These are phyloP conservation scores for Fusarium pseudocircinatum DNA, from an alignment of 2,329 filamentous ascomycete species.

Conservation along the genomic window DNA sequence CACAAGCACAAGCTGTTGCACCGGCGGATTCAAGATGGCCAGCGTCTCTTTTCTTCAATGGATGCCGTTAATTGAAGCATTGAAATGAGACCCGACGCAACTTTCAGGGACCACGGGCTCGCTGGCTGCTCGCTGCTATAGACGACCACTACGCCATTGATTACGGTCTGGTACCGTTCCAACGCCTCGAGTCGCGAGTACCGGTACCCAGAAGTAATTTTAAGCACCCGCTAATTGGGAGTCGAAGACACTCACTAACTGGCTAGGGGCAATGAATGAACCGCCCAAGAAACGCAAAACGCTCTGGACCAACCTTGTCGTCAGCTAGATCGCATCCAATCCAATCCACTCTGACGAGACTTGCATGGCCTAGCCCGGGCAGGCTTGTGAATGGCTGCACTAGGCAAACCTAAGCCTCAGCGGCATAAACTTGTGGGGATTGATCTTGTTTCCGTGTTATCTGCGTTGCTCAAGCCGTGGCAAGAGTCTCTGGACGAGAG, in stretches of 20 bases:
- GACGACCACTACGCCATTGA: background rate
- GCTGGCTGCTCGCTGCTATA: background rate
- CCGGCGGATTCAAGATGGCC: constrained; percentile 10
- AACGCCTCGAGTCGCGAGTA: background rate
- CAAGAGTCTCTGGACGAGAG: background rate
- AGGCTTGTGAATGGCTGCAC: constrained; percentile 21
- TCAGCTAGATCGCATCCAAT: constrained; percentile 32
- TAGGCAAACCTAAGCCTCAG: constrained; percentile 21
- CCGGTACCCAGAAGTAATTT: constrained; percentile 14
- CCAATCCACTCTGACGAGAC: constrained; percentile 11
- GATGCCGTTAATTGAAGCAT: background rate
- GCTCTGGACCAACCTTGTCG: constrained; percentile 34
- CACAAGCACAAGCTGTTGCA: constrained; percentile 12
- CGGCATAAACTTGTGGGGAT: constrained; percentile 15
- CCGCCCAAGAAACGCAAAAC: constrained; percentile 19
- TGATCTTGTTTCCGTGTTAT: constrained; percentile 39
- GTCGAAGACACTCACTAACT: background rate
- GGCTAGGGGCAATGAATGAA: constrained; percentile 1
- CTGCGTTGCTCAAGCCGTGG: constrained; percentile 13
- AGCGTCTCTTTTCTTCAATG: background rate
- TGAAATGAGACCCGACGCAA: background rate
- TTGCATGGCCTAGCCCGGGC: constrained; percentile 25
- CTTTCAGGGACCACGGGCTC: background rate
- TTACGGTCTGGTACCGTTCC: background rate
- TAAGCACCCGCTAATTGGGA: constrained; percentile 14